phyloP scores from a whole-genome alignment of 805 yeast species.

The Wickerhamomyces kurtzmanii region DNA sequence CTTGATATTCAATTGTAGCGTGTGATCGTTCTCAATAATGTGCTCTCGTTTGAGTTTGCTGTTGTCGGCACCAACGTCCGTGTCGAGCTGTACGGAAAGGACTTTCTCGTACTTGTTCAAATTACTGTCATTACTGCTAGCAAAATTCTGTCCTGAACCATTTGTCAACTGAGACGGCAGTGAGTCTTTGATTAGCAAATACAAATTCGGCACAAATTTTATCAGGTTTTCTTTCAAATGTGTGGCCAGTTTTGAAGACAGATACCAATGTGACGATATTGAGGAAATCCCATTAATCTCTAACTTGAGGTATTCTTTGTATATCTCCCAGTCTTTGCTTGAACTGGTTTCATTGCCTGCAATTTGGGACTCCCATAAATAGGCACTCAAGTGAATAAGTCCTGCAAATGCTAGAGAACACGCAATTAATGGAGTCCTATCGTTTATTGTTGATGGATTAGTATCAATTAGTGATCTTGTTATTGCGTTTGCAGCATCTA shows the following conservation, averaged over 20 bases:
- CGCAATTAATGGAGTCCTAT: slow-evolving; percentile 41
- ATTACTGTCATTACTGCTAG: too few relatives aligned
- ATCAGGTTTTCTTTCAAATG: slow-evolving; percentile 36
- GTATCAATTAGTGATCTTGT: slow-evolving; percentile 37
- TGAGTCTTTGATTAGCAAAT: too few relatives aligned
- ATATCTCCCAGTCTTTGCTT: slow-evolving; percentile 28
- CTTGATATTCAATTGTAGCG: too few relatives aligned
- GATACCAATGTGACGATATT: slow-evolving; percentile 40
- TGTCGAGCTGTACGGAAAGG: too few relatives aligned
- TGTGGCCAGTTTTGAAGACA: slow-evolving; percentile 34
- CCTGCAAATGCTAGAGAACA: slow-evolving; percentile 45
- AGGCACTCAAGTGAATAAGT: slow-evolving; percentile 41
- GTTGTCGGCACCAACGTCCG: too few relatives aligned
- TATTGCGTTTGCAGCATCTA: slow-evolving; percentile 42
- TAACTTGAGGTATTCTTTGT: slow-evolving; percentile 37
- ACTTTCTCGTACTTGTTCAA: too few relatives aligned
- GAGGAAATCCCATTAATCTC: slow-evolving; percentile 39
- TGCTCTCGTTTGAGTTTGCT: too few relatives aligned
- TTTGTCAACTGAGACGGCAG: too few relatives aligned
- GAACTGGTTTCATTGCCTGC: slow-evolving; percentile 7
- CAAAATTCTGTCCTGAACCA: too few relatives aligned
- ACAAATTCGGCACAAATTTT: slow-evolving; percentile 32
- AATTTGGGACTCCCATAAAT: slow-evolving; percentile 39
- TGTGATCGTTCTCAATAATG: too few relatives aligned
- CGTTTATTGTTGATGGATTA: slow-evolving; percentile 28